Evolutionary conservation across 768 basidiomycete species (phyloP), one percentile per base, ranked within the genome.

Genomic region (Lentinula raphanica): DNA sequence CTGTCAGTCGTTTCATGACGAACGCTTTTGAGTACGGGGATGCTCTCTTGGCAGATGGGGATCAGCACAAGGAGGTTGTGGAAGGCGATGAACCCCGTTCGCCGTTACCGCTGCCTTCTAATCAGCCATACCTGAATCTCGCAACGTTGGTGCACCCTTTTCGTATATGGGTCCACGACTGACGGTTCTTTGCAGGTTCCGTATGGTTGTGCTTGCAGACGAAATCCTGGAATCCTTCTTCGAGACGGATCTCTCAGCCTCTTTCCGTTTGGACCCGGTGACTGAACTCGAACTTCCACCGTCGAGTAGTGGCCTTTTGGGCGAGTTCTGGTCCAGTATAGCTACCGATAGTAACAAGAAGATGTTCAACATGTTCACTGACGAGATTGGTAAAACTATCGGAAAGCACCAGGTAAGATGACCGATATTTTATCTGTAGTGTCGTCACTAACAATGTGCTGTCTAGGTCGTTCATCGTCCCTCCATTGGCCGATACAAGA

Each of bases 11-110:
- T 40, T 96, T 98, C 69, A 95, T 98, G 87, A 90, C 94, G 38
- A 98, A 99, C 66, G 93, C 96, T 0, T 99, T 98, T 65, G 97
- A 99, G 67, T 98, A 95, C 58, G 97, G 94, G 2, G 94, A 97
- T 73, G 88, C 93, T n/a, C 78, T 93, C n/a, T 74, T 90, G 15
- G 88, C 88, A 40, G 76, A 76, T 64, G 62, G 74, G 15, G 78
- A 79, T 25, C 46, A 46, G 63, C 42, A 2, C 56, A 63, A 23
- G 58, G 61, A 35, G 63, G 15, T 11, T 28, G 5, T 62, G 12
- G 58, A 70, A 17, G 71, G 74, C 0, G 76, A 76, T 48, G 76
- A 72, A 55, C 69, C 72, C 0, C 69, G 64, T 54, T 70, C 69
- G 19, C 79, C 81, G 28, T 19, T 53, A 17, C 80, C 72, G 51